Evolutionary conservation across 148 eudicot genomes (phyloP).

Genomic region (Hydrangea macrophylla): DNA sequence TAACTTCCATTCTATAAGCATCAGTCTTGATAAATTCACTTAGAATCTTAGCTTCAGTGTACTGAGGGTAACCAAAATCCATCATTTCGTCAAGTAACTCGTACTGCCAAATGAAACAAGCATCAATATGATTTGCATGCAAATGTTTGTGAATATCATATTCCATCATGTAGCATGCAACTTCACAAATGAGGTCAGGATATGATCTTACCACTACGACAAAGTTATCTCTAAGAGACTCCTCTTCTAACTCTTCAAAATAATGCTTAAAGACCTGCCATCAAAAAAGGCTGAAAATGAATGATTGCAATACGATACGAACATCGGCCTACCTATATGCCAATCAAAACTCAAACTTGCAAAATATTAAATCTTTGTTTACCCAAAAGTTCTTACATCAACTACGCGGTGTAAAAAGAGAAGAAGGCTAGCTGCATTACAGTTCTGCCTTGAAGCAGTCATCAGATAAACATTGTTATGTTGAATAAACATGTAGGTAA

Average conservation of each 20-base stretch:
- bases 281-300: not conserved
- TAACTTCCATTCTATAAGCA: constrained; percentile 94
- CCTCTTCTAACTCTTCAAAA: constrained; percentile 91
- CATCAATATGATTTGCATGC: constrained; percentile 8
- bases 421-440: constrained; percentile 92
- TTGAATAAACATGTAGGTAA: constrained; percentile 89
- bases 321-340: too few species aligned
- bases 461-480: constrained; percentile 87
- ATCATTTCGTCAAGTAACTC: constrained; percentile 96
- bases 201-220: constrained; percentile 85
- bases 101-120: constrained; percentile 46
- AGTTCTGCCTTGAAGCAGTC: constrained; percentile 89
- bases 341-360: not conserved
- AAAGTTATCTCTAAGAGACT: constrained; percentile 93
- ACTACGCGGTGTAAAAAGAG: constrained; percentile 86
- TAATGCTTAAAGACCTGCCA: constrained; percentile 91
- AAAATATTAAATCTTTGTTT: constrained; percentile 5
- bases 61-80: constrained; percentile 99
- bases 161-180: not conserved
- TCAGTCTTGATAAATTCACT: constrained; percentile 92
- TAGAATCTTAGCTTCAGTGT: constrained; percentile 91
- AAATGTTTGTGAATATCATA: not conserved
- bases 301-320: not conserved
- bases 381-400: constrained; percentile 53
- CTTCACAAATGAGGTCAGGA: not conserved